phyloP scores from a whole-genome alignment of 306 rosid species.

The Glycyrrhiza uralensis region DNA sequence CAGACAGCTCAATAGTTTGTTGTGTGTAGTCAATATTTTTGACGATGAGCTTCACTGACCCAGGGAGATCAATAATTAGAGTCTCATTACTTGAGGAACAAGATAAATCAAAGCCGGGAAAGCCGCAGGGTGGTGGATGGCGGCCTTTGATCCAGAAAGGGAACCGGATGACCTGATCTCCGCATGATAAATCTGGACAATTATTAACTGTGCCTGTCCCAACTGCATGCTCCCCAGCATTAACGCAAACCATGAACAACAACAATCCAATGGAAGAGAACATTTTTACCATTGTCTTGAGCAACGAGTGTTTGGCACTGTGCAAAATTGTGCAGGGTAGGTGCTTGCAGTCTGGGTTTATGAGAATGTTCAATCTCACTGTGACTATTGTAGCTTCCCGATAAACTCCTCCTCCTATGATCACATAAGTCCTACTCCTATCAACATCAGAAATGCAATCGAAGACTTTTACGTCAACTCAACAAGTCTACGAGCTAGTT shows the following conservation, averaged over 20 bases:
- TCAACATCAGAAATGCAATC: too few species aligned
- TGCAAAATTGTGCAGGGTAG: neutral
- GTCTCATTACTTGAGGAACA: constrained; percentile 16
- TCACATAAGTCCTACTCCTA: too few species aligned
- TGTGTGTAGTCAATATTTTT: constrained; percentile 19
- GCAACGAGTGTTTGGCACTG: neutral
- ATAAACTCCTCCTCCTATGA: too few species aligned
- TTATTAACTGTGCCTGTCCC: neutral
- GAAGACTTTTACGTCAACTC: too few species aligned
- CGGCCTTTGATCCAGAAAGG: constrained; percentile 34
- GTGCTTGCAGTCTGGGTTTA: neutral
- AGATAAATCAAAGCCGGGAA: constrained; percentile 40
- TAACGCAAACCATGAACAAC: neutral
- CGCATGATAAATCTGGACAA: constrained; percentile 24
- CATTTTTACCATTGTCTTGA: neutral
- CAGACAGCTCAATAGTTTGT: constrained; percentile 12
- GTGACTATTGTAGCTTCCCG: too few species aligned
- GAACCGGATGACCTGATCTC: constrained; percentile 15
- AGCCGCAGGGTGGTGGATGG: constrained; percentile 17
- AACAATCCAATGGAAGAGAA: neutral
- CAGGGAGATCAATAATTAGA: constrained; percentile 31
- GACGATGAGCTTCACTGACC: constrained; percentile 21
- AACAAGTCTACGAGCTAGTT: too few species aligned
- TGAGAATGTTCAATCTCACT: neutral
- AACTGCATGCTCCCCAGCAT: neutral